A percentile compares a stretch with the other conserved stretches of the same genome.
These are phyloP conservation scores for Tricholoma matsutake DNA, from an alignment of 768 basidiomycete species.

Conservation along the genomic window DNA sequence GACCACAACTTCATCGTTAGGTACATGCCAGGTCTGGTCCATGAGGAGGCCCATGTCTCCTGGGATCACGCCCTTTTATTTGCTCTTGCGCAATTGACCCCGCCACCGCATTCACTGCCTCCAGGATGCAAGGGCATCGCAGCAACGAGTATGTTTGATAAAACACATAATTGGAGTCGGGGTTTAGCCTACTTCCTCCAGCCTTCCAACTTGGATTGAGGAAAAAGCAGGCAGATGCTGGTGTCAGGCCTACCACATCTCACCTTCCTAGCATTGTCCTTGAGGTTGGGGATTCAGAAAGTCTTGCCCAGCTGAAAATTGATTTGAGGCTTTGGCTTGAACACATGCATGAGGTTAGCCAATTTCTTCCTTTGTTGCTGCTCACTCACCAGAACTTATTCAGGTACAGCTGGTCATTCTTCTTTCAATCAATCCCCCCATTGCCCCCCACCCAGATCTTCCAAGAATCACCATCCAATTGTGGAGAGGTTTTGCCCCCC, in stretches of 20 bases:
- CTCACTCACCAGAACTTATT: slow-evolving; percentile 4
- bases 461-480: background rate
- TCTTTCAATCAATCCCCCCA: slow-evolving; percentile 12
- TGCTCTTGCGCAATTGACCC: background rate
- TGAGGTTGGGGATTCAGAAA: slow-evolving; percentile 19
- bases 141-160: background rate
- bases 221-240: slow-evolving; percentile 15
- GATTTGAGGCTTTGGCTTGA: slow-evolving; percentile 18
- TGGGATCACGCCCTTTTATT: background rate
- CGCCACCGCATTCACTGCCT: background rate
- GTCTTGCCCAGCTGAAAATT: slow-evolving; percentile 13
- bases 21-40: slow-evolving; percentile 12
- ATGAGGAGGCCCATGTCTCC: slow-evolving; percentile 8
- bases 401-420: slow-evolving; percentile 19
- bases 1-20: slow-evolving; percentile 16
- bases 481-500: background rate
- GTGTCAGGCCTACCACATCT: background rate
- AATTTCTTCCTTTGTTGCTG: slow-evolving; percentile 6
- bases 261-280: background rate
- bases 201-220: slow-evolving; percentile 15
- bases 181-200: slow-evolving; percentile 10
- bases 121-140: background rate
- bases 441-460: background rate
- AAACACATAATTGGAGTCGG: slow-evolving; percentile 6
- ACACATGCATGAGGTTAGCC: slow-evolving; percentile 15